Percentiles rank a stretch among this genome's conserved stretches.
phyloP scores from a whole-genome alignment of 1,284 basidiomycete genomes.

The Trichosporon coremiiforme region DNA sequence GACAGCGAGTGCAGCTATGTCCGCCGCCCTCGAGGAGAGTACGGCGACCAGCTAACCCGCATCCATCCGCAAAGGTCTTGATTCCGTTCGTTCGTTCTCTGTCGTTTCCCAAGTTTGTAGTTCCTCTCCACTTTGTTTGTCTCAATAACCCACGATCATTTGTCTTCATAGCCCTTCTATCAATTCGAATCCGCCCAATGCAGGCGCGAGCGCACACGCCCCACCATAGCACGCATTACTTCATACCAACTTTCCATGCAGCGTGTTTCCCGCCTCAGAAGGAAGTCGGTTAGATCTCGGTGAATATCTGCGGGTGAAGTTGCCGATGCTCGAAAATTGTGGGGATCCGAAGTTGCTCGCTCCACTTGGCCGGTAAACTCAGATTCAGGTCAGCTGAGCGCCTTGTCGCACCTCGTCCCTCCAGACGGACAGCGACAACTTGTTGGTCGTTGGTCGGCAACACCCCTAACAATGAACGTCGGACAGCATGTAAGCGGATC shows the following conservation, averaged over 20 bases:
- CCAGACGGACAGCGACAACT: too few species aligned
- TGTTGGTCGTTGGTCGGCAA: too few species aligned
- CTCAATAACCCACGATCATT: neutral
- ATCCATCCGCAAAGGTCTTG: too few species aligned
- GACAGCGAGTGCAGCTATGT: neutral
- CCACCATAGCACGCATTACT: neutral
- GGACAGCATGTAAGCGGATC: too few species aligned
- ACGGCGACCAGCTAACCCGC: neutral
- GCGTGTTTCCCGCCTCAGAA: neutral
- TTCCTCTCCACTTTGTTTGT: neutral
- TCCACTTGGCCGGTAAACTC: neutral
- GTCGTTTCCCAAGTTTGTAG: neutral
- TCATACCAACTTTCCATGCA: neutral
- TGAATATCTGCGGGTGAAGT: neutral
- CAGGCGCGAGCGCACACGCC: too few species aligned
- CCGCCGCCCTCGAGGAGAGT: neutral
- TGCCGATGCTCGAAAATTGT: neutral
- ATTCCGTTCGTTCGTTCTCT: neutral
- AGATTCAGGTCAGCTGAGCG: neutral
- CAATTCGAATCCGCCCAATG: neutral
- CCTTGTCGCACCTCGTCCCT: too few species aligned
- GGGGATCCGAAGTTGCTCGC: neutral
- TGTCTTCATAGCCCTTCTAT: neutral
- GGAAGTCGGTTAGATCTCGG: neutral
- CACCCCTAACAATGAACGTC: too few species aligned